These are phyloP conservation scores for Pyrus communis DNA, from an alignment of 306 rosid species.

Conservation along the genomic window DNA sequence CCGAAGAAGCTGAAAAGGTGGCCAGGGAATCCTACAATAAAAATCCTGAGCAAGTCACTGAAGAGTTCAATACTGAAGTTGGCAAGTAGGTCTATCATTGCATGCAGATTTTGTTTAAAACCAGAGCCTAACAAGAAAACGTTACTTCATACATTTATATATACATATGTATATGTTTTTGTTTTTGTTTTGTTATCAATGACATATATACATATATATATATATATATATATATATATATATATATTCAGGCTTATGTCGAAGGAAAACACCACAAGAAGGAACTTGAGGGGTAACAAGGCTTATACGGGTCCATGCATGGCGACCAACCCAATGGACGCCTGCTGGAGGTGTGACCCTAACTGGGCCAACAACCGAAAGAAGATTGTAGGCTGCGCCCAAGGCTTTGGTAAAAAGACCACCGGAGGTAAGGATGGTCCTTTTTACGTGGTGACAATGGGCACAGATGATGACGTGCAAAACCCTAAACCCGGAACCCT, in stretches of 20 bases:
- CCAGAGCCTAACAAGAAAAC: neutral
- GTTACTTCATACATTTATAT: neutral
- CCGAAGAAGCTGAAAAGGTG: conserved; percentile 11
- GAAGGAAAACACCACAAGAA: conserved; percentile 18
- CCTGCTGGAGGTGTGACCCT: conserved; percentile 79
- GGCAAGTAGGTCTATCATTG: conserved; percentile 25
- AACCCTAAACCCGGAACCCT: conserved; percentile 57
- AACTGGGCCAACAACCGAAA: conserved; percentile 58
- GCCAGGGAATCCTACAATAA: conserved; percentile 16
- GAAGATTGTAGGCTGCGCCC: conserved; percentile 43
- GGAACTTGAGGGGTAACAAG: conserved; percentile 19
- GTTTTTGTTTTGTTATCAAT: neutral
- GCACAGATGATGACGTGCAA: conserved; percentile 46
- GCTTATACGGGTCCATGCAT: conserved; percentile 11
- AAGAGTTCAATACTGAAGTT: conserved; percentile 27
- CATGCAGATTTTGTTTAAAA: neutral
- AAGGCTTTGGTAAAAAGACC: conserved; percentile 57
- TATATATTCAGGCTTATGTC: conserved; percentile 25
- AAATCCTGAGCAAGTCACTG: conserved; percentile 38
- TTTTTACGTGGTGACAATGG: conserved; percentile 43
- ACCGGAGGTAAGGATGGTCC: conserved; percentile 54
- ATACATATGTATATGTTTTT: neutral
- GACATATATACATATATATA: neutral
- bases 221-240: too few species aligned
- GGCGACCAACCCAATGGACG: conserved; percentile 72